Conservation (phyloP, 352 stramenopile species). For the Stramenopiles sp. region DNA sequence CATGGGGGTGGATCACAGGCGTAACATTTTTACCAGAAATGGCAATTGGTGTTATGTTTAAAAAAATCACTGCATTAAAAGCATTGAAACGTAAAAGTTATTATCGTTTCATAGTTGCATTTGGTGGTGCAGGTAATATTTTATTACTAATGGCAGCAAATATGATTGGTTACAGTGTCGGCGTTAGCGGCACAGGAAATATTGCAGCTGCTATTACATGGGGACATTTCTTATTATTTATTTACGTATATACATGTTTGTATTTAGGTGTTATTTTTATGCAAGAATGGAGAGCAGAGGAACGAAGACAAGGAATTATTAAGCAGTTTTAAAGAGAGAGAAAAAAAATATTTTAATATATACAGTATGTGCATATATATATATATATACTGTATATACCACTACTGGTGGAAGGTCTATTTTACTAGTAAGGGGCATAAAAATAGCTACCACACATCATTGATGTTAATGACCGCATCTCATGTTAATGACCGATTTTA, state of each 20-base stretch:
- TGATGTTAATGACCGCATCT: too few relatives aligned
- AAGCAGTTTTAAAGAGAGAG: not conserved
- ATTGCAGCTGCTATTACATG: not conserved
- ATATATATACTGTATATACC: too few relatives aligned
- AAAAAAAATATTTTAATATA: too few relatives aligned
- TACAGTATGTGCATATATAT: not conserved
- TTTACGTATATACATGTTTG: not conserved
- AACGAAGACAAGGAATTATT: not conserved
- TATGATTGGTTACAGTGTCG: conserved; percentile 28
- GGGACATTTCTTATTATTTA: not conserved
- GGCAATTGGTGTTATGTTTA: not conserved
- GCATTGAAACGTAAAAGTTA: not conserved
- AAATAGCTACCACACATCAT: too few relatives aligned
- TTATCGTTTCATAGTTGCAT: conserved; percentile 14
- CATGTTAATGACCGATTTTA: too few relatives aligned
- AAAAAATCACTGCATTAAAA: not conserved
- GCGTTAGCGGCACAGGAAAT: conserved; percentile 13
- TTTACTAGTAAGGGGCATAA: too few relatives aligned
- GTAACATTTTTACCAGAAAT: conserved; percentile 30
- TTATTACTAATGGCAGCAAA: conserved; percentile 27
- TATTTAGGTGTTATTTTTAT: not conserved
- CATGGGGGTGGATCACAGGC: conserved; percentile 30
- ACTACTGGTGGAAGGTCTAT: too few relatives aligned
- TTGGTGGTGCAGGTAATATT: conserved; percentile 24
- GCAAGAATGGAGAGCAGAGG: not conserved